These are phyloP conservation scores for Fomitopsis pulvina DNA, from an alignment of 768 basidiomycete genomes.

Conservation along the genomic window DNA sequence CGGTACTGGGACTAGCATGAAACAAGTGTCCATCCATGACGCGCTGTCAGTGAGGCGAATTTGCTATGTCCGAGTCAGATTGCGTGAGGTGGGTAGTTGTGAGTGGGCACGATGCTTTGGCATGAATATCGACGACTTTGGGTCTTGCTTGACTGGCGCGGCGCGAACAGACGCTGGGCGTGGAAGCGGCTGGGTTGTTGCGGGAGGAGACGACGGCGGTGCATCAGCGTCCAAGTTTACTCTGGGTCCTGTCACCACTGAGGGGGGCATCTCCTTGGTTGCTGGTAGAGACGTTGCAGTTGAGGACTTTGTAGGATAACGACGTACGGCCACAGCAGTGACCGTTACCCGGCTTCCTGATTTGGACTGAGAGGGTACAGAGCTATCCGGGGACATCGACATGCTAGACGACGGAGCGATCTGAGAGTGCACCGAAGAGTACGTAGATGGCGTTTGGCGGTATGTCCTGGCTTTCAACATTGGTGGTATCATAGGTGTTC, in stretches of 20 bases:
- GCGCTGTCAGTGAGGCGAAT: too few relatives aligned
- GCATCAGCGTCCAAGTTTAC: too few relatives aligned
- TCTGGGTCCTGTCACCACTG: too few relatives aligned
- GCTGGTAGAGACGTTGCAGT: too few relatives aligned
- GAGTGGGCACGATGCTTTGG: constrained; percentile 64
- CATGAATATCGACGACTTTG: constrained; percentile 58
- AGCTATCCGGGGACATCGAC: constrained; percentile 19
- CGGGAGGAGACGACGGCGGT: neutral
- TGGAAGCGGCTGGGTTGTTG: neutral
- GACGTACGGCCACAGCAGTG: constrained; percentile 39
- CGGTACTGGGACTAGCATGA: too few relatives aligned
- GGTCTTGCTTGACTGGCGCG: constrained; percentile 48
- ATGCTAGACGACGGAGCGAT: constrained; percentile 1
- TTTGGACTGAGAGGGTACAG: constrained; percentile 1
- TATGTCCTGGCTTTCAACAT: constrained; percentile 26
- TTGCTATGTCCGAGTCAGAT: neutral
- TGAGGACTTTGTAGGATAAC: too few relatives aligned
- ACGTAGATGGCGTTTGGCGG: constrained; percentile 28
- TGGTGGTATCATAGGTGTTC: constrained; percentile 46
- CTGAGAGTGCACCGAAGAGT: constrained; percentile 9
- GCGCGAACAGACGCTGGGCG: neutral
- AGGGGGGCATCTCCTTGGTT: too few relatives aligned
- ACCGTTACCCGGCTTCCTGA: constrained; percentile 41
- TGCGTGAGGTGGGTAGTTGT: constrained; percentile 16
- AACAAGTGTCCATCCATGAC: too few relatives aligned